A percentile compares a stretch with the other conserved stretches of the same genome.
These are phyloP conservation scores for Aspergillus sp. DNA, from an alignment of 2,329 filamentous ascomycete genomes.

Conservation along the genomic window DNA sequence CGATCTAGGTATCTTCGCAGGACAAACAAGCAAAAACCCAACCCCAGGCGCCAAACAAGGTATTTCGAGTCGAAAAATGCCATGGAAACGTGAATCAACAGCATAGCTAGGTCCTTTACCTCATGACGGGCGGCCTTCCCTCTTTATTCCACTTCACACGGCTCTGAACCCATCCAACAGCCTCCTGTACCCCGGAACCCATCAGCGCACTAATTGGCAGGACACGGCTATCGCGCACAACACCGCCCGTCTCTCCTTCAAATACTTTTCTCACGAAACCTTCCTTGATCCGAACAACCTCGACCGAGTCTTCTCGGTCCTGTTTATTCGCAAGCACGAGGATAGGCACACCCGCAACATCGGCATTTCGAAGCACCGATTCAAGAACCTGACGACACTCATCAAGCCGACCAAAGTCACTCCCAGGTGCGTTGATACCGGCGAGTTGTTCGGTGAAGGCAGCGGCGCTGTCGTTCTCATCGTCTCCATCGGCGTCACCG, in stretches of 20 bases:
- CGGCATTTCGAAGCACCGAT: slow-evolving; percentile 80
- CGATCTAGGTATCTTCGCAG: slow-evolving; percentile 15
- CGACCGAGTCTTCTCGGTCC: slow-evolving; percentile 93
- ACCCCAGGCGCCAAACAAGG: slow-evolving; percentile 10
- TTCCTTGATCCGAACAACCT: slow-evolving; percentile 97
- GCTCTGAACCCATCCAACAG: slow-evolving; percentile 93
- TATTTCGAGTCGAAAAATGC: background rate
- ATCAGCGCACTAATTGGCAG: slow-evolving; percentile 87
- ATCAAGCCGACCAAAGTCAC: slow-evolving; percentile 61
- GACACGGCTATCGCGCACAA: slow-evolving; percentile 86
- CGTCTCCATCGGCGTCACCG: background rate
- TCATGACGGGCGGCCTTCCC: slow-evolving; percentile 85
- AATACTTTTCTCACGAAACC: slow-evolving; percentile 93
- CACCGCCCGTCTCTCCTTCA: slow-evolving; percentile 84
- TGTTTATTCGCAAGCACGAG: slow-evolving; percentile 96
- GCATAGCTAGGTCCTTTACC: slow-evolving; percentile 51
- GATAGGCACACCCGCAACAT: slow-evolving; percentile 87
- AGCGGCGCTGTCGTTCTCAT: background rate
- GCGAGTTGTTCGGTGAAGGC: slow-evolving; percentile 35
- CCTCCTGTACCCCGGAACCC: slow-evolving; percentile 80
- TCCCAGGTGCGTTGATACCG: slow-evolving; percentile 36
- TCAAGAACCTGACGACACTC: slow-evolving; percentile 90
- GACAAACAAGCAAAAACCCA: background rate
- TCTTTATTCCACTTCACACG: slow-evolving; percentile 97
- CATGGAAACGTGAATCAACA: background rate